Percentiles rank a stretch among this genome's conserved stretches.
Evolutionary conservation across 345 rosid species (phyloP).

Genomic region (Raphanus sativus): DNA sequence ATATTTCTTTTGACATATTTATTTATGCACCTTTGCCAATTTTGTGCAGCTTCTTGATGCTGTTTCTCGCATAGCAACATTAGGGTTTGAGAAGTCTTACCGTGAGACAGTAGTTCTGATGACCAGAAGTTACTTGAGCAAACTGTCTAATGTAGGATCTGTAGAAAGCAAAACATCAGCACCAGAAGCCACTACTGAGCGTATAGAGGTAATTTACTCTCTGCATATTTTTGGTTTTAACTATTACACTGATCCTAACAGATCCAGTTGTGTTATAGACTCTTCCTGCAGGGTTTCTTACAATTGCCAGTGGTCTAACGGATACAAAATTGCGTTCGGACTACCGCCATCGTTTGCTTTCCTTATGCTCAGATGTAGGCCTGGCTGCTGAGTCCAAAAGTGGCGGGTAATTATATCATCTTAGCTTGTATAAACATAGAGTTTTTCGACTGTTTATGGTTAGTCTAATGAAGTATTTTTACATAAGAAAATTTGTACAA

Average conservation of each 20-base stretch:
- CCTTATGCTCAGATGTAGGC: constrained; percentile 98
- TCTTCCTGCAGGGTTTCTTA: constrained; percentile 98
- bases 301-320: constrained; percentile 78
- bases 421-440: constrained; percentile 1
- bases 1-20: constrained; percentile 31
- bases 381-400: constrained; percentile 93
- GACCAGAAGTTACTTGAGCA: constrained; percentile 90
- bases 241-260: constrained; percentile 49
- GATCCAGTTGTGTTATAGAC: constrained; percentile 69
- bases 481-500: background rate
- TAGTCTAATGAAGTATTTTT: constrained; percentile 7
- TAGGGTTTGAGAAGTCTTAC: constrained; percentile 97
- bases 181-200: constrained; percentile 81
- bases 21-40: constrained; percentile 30
- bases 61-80: constrained; percentile 90
- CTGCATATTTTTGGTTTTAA: constrained; percentile 12
- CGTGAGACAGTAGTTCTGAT: constrained; percentile 95
- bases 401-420: constrained; percentile 64
- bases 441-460: background rate
- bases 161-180: constrained; percentile 83
- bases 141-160: constrained; percentile 69
- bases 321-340: constrained; percentile 75
- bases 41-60: constrained; percentile 93
- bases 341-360: constrained; percentile 85
- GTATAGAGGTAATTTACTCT: constrained; percentile 66